Percentiles rank a stretch among this genome's conserved stretches.
Conservation (phyloP, 108 stramenopile genomes). For the Nitzschia sp. region DNA sequence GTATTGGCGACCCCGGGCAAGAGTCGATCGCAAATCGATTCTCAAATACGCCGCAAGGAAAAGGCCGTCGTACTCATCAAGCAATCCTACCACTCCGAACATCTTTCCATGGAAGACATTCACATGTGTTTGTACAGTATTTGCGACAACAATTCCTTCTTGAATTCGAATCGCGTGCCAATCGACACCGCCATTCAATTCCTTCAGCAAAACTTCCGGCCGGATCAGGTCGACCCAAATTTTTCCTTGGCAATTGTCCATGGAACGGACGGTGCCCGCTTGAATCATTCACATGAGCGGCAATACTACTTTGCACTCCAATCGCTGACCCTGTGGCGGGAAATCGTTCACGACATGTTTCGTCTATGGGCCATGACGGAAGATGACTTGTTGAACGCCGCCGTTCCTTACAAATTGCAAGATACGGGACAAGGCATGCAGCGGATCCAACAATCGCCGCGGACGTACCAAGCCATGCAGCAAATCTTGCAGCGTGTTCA, state of each 20-base stretch:
- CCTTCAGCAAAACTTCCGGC: conserved; percentile 56
- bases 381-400: conserved; percentile 65
- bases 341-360: conserved; percentile 86
- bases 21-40: conserved; percentile 54
- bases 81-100: conserved; percentile 37
- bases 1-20: conserved; percentile 57
- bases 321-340: conserved; percentile 76
- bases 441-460: conserved; percentile 77
- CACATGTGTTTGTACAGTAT: conserved; percentile 82
- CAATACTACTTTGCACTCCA: conserved; percentile 83
- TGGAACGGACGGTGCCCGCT: conserved; percentile 72
- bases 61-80: conserved; percentile 56
- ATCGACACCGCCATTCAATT: conserved; percentile 75
- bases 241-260: conserved; percentile 69
- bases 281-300: conserved; percentile 79
- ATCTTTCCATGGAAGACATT: conserved; percentile 57
- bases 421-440: conserved; percentile 87
- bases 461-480: conserved; percentile 80
- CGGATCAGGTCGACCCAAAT: conserved; percentile 7
- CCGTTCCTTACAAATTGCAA: conserved; percentile 58
- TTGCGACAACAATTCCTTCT: conserved; percentile 84
- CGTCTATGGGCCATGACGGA: conserved; percentile 84
- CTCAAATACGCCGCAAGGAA: conserved; percentile 71
- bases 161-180: conserved; percentile 85
- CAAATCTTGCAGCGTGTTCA: conserved; percentile 46